Evolutionary conservation across 2,329 filamentous ascomycete genomes (phyloP).

Genomic region (Ascochyta pisi): DNA sequence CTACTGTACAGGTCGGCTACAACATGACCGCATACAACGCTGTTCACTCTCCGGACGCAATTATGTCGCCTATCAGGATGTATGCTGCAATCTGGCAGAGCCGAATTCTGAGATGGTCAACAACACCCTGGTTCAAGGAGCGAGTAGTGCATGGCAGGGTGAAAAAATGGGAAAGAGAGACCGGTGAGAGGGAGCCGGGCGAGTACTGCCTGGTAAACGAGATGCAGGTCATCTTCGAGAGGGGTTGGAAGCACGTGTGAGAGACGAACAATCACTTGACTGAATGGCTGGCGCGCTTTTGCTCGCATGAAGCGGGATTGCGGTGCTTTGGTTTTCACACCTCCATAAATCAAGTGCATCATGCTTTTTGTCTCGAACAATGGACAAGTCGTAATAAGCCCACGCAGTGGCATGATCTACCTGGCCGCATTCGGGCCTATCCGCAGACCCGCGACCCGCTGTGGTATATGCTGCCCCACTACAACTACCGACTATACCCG

Average conservation of each 20-base stretch:
- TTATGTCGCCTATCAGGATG: constrained; percentile 19
- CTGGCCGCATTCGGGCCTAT: constrained; percentile 2
- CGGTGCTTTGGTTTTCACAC: not conserved
- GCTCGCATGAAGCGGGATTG: too few relatives aligned
- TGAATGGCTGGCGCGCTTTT: not conserved
- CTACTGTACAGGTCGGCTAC: constrained; percentile 72
- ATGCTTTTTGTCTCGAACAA: not conserved
- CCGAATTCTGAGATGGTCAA: constrained; percentile 19
- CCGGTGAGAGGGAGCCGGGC: constrained; percentile 31
- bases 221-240: constrained; percentile 48
- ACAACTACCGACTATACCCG: constrained; percentile 2
- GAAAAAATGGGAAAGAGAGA: constrained; percentile 17
- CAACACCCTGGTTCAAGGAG: constrained; percentile 20
- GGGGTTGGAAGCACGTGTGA: constrained; percentile 48
- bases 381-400: not conserved
- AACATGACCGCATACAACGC: constrained; percentile 47
- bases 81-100: constrained; percentile 22
- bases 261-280: not conserved
- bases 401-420: not conserved
- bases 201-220: constrained; percentile 48
- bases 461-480: not conserved
- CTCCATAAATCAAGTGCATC: too few relatives aligned
- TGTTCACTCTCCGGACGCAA: constrained; percentile 14
- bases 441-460: not conserved
- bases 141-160: constrained; percentile 17